Evolutionary conservation across 2,329 filamentous ascomycete genomes (phyloP).

Genomic region (Aspergillus tamarii): DNA sequence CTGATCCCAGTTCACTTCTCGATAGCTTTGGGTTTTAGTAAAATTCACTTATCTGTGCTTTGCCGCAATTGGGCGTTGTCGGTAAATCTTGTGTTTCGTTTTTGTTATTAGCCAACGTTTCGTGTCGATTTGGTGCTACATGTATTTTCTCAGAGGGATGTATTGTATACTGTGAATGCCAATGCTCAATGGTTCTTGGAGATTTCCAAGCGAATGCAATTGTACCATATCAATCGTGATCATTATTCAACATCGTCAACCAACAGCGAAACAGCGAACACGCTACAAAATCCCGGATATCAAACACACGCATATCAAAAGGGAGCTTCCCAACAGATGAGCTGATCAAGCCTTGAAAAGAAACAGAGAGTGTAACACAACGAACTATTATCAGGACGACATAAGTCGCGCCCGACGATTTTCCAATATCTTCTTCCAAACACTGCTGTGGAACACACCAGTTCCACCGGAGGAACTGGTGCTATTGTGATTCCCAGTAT

Average conservation of each 20-base stretch:
- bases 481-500: background rate
- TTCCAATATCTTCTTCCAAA: background rate
- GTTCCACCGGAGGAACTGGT: background rate
- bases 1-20: slow-evolving; percentile 83
- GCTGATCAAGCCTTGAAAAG: background rate
- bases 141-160: background rate
- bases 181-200: background rate
- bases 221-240: background rate
- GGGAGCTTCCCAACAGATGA: background rate
- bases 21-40: slow-evolving; percentile 87
- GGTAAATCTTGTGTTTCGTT: background rate
- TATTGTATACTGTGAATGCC: background rate
- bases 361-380: background rate
- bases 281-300: background rate
- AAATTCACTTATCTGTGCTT: background rate
- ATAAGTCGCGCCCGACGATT: background rate
- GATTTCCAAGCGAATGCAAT: background rate
- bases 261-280: background rate
- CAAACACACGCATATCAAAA: background rate
- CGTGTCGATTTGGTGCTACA: background rate
- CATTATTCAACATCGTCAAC: background rate
- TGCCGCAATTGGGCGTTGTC: background rate
- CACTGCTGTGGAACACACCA: background rate
- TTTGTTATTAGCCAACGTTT: background rate
- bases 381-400: background rate